A percentile compares a stretch with the other conserved stretches of the same genome.
phyloP scores from a whole-genome alignment of 2,329 filamentous ascomycete genomes.

The Endoconidiophora laricicola region DNA sequence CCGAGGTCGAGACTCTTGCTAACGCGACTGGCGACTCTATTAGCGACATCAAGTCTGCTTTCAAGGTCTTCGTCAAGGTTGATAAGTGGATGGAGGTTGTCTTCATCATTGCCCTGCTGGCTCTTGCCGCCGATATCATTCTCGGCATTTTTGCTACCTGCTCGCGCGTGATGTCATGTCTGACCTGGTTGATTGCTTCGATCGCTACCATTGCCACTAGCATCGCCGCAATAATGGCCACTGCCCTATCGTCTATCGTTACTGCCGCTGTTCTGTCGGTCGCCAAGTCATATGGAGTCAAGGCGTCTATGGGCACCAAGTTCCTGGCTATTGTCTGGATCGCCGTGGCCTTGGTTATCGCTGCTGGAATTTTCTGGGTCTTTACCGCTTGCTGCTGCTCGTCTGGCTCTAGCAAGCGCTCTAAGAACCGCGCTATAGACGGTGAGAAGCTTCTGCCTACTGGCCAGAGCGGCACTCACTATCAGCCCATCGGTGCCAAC shows the following conservation, averaged over 20 bases:
- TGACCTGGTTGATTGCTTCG: conserved; percentile 56
- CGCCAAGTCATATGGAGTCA: conserved; percentile 55
- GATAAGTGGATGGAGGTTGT: conserved; percentile 70
- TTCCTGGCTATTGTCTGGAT: conserved; percentile 68
- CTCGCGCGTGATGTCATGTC: conserved; percentile 63
- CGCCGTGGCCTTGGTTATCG: conserved; percentile 59
- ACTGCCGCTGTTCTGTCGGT: conserved; percentile 49
- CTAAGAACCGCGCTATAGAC: conserved; percentile 28
- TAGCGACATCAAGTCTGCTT: conserved; percentile 43
- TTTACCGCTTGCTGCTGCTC: conserved; percentile 85
- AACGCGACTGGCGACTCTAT: conserved; percentile 35
- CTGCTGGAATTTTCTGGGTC: conserved; percentile 73
- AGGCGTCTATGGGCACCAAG: conserved; percentile 45
- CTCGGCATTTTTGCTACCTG: conserved; percentile 71
- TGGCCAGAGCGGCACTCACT: conserved; percentile 17
- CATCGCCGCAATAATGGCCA: conserved; percentile 55
- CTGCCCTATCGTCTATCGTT: conserved; percentile 55
- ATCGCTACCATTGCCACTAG: conserved; percentile 43
- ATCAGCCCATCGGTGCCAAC: conserved; percentile 23
- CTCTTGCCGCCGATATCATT: conserved; percentile 54
- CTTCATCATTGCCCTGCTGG: conserved; percentile 56
- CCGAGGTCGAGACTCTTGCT: conserved; percentile 38
- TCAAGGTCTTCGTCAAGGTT: conserved; percentile 58
- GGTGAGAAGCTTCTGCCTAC: conserved; percentile 18
- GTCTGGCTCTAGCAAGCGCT: conserved; percentile 24